phyloP scores from a whole-genome alignment of 169 alveolate genomes.

The Amoebophrya sp. region DNA sequence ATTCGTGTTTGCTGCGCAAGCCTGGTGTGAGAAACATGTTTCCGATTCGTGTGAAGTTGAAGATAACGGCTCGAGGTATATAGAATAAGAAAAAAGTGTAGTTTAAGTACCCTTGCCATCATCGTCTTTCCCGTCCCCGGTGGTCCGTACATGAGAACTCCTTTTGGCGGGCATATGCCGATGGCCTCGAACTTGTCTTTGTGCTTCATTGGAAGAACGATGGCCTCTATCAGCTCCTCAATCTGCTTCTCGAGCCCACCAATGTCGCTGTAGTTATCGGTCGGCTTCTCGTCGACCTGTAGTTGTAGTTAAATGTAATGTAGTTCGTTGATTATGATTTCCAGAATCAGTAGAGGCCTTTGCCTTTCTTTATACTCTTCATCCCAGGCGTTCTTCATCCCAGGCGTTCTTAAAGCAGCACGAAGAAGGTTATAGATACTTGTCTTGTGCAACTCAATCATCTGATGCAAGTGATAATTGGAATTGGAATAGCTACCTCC shows the following conservation, averaged over 20 bases:
- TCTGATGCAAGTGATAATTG: too few relatives aligned
- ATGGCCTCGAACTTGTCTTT: conserved; percentile 93
- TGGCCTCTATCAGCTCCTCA: conserved; percentile 97
- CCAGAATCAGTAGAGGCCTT: not conserved
- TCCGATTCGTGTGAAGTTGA: conserved; percentile 14
- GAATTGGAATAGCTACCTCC: too few relatives aligned
- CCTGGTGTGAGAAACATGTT: conserved; percentile 23
- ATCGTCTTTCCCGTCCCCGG: conserved; percentile 97
- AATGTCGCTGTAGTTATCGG: conserved; percentile 97
- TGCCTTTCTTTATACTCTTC: too few relatives aligned
- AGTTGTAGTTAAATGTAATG: not conserved
- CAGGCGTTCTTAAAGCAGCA: too few relatives aligned
- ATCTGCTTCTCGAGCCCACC: conserved; percentile 97
- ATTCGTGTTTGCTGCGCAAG: conserved; percentile 90
- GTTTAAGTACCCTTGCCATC: conserved; percentile 71
- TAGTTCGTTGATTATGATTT: not conserved
- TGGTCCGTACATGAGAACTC: conserved; percentile 98
- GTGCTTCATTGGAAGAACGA: conserved; percentile 96
- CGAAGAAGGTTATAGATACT: too few relatives aligned
- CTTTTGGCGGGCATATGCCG: conserved; percentile 98
- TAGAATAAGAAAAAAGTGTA: not conserved
- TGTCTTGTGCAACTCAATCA: too few relatives aligned
- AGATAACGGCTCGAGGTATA: too few relatives aligned
- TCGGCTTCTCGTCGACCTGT: conserved; percentile 92
- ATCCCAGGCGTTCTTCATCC: too few relatives aligned